Evolutionary conservation across 768 basidiomycete genomes (phyloP), one percentile per base, ranked within the genome.

Genomic region (Mycena chlorophos): DNA sequence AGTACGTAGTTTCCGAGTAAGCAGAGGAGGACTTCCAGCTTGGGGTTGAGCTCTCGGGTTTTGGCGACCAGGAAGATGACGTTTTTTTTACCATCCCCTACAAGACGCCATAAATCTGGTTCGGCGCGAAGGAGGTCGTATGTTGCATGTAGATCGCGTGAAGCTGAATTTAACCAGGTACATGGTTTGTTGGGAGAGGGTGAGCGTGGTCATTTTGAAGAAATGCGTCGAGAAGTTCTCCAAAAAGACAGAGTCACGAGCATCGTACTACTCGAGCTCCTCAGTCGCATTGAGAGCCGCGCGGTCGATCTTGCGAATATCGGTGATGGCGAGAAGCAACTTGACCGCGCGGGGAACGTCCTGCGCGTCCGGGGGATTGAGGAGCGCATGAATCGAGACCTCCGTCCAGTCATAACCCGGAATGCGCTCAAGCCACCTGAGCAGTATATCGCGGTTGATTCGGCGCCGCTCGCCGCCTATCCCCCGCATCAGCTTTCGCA

Each of bases 401-500:
- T 58, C 63, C 0, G 69, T 64, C 63, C 70, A 69, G 30, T 71
- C 68, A 23, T 46, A 28, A 2, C 49, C 52, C 2, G 51, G 5
- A 13, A 58, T 16, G 26, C 17, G 5, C 23, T 53, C 57, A 3
- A 58, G 19, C 57, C 57, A 58, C 2, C 26, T 14, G 19, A 46
- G 45, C 23, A 46, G 45, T 4, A 46, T 5, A 25, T 46, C 45
- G 14, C 39, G 8, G 22, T 46, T 46, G 45, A 46, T 46, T n/a
- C n/a, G n/a, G n/a, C n/a, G n/a, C n/a, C n/a, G n/a, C n/a, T n/a
- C n/a, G n/a, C n/a, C n/a, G n/a, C n/a, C n/a, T n/a, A n/a, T n/a
- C n/a, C n/a, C n/a, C n/a, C n/a, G n/a, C n/a, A n/a, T n/a, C n/a
- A n/a, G n/a, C n/a, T n/a, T n/a, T n/a, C n/a, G n/a, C n/a, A n/a